Base-by-base conservation (phyloP, 306 rosid species). In the Vicia sativa region DNA sequence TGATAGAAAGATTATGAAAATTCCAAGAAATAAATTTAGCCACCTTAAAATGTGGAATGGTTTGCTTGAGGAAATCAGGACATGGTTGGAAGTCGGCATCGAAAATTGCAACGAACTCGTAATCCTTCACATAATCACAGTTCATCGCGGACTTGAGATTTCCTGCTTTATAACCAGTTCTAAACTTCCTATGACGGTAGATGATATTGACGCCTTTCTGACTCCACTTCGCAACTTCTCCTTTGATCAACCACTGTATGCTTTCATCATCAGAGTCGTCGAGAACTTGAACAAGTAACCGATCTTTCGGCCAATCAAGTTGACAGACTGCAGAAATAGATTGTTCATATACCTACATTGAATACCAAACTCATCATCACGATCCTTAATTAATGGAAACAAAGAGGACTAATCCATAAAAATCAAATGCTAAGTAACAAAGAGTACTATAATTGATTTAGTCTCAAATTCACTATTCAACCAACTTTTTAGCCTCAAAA, bases 61-160 rank as follows among this genome's bases (percentile, higher is more conserved):
- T 83, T 68, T 45, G 78, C 81, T 81, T 83, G 55, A 88, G 89
- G 75, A 79, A 88, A 73, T 88, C 91, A 9, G 75, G 71, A 31
- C 76, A 82, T 23, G 91, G 95, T n/a, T 88, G 91, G 74, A 88
- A 88, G 73, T 88, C 95, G 41, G 91, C 91, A 75, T 88, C 95
- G 39, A 88, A 88, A 57, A 88, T 88, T 19, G 91, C 89, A 15
- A 88, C 95, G 16, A 83, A 85, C 68, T 85, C 95, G 12, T 85
- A 88, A 67, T 85, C 87, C 60, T 81, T 85, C 34, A 85, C 84
- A 39, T 78, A 85, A 49, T 76, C 86, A 59, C 95, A 85, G 74
- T 13, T 88, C 95, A 88, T 88, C 4, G 95, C 95, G 65, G 95
- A 88, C 74, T 85, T 88, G 67, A 88, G 91, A 83, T 88, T 88